Conservation (phyloP, 192 early-diverging fungal genomes). For the Podila epicladia region DNA sequence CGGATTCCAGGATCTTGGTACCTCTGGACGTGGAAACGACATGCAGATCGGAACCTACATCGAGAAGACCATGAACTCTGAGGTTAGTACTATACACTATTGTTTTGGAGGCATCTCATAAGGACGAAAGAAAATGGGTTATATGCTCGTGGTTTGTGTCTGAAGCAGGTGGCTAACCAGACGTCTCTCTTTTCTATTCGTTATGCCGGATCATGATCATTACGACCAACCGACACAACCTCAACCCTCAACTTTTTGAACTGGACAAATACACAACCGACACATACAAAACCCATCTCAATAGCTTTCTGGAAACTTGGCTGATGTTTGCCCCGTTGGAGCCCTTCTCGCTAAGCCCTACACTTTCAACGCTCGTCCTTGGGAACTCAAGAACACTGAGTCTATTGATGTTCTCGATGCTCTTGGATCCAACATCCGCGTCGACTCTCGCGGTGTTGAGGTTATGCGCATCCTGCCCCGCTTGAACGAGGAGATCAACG, state of each 20-base stretch:
- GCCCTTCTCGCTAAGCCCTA: constrained; percentile 98
- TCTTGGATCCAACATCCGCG: constrained; percentile 93
- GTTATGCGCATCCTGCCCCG: constrained; percentile 96
- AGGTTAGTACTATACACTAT: constrained; percentile 44
- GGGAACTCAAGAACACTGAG: constrained; percentile 97
- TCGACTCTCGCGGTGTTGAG: constrained; percentile 95
- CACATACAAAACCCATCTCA: neutral
- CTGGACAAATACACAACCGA: constrained; percentile 1
- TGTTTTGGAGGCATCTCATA: too few species aligned
- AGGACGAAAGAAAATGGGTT: neutral
- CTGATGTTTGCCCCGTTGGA: constrained; percentile 98
- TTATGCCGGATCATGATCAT: neutral
- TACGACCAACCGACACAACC: too few species aligned
- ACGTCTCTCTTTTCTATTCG: neutral
- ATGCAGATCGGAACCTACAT: constrained; percentile 99
- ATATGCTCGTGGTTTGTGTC: too few species aligned
- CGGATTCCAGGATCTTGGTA: constrained; percentile 94
- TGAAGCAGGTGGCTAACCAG: neutral
- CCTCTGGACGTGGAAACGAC: constrained; percentile 94
- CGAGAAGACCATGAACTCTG: constrained; percentile 85
- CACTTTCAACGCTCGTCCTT: constrained; percentile 91
- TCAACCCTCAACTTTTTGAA: too few species aligned
- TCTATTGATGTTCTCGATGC: constrained; percentile 96
- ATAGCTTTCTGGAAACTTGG: constrained; percentile 93
- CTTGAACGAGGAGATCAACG: constrained; percentile 97